phyloP scores from a whole-genome alignment of 148 eudicot species.

The Arbutus unedo region DNA sequence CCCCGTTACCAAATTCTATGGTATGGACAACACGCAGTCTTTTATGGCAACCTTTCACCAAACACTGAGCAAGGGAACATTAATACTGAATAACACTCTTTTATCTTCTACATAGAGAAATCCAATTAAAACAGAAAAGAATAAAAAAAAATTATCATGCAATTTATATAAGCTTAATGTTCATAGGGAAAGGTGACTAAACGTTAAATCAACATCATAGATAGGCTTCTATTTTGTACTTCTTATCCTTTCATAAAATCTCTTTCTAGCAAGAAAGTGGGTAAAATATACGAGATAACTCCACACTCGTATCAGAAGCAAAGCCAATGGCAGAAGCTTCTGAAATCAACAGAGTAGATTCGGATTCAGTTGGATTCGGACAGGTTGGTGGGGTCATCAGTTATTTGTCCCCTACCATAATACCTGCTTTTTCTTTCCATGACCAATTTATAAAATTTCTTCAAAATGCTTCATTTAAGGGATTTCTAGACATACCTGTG shows the following conservation, averaged over 20 bases:
- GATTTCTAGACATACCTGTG: background rate
- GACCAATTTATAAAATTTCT: background rate
- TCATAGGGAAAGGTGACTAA: background rate
- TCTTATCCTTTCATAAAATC: background rate
- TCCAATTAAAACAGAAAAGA: background rate
- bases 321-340: background rate
- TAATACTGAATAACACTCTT: slow-evolving; percentile 4
- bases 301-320: too few relatives aligned
- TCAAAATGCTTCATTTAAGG: background rate
- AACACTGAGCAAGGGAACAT: slow-evolving; percentile 54
- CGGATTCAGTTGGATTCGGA: background rate
- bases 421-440: background rate
- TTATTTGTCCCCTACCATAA: background rate
- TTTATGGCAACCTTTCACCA: slow-evolving; percentile 99
- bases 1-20: slow-evolving; percentile 87
- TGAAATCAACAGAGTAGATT: background rate
- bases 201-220: background rate
- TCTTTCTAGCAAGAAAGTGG: background rate
- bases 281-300: background rate
- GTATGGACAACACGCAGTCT: slow-evolving; percentile 95
- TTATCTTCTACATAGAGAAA: background rate
- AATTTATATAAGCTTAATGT: background rate
- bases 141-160: slow-evolving; percentile 3
- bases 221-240: background rate
- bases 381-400: background rate